Base-by-base conservation (phyloP, 2,329 filamentous ascomycete species). In the Mollisia scopiformis region DNA sequence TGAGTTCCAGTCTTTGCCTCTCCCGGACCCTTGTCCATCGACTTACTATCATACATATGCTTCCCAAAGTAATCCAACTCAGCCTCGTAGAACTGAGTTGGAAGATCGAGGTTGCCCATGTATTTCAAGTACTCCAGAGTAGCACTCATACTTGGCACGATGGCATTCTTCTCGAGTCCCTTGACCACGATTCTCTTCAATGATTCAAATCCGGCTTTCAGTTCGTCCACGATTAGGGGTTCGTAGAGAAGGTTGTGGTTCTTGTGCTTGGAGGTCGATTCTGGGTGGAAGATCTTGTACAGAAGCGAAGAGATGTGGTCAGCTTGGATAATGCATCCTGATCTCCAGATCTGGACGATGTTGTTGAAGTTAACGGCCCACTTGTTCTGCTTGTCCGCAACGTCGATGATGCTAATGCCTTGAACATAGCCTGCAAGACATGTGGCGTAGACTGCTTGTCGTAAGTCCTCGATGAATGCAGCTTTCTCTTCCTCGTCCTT, bases 61-160 rank as follows among this genome's bases (percentile, higher is more conserved):
- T 82, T 80, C 0, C 88, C 88, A 71, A 91, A 91, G 69, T 86
- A 90, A 70, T 91, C 88, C 72, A 91, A 75, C 75, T 91, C 82
- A 0, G 88, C 88, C 74, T 91, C 88, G 76, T 88, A 87, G 69
- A 91, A 90, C 59, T 83, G 81, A 3, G 87, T 90, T 0, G 88
- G 88, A 31, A 91, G 72, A 61, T 82, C 80, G 2, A 81, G 83
- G 16, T 82, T 83, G 1, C 80, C 83, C 28, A 80, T 80, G 56
- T 88, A 88, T 74, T 91, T 91, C 67, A 88, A 75, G 68, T 88
- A 90, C 66, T 91, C 88, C 56, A 91, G 70, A 1, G 80, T 88
- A 1, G 86, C 82, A 35, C 82, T 82, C 52, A 91, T 72, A 1
- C 83, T 80, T 0, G 87, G 88, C 2, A 88, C 76, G 53, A 86